Conservation (phyloP, 1,284 basidiomycete species). For the Puccinia novopanici region DNA sequence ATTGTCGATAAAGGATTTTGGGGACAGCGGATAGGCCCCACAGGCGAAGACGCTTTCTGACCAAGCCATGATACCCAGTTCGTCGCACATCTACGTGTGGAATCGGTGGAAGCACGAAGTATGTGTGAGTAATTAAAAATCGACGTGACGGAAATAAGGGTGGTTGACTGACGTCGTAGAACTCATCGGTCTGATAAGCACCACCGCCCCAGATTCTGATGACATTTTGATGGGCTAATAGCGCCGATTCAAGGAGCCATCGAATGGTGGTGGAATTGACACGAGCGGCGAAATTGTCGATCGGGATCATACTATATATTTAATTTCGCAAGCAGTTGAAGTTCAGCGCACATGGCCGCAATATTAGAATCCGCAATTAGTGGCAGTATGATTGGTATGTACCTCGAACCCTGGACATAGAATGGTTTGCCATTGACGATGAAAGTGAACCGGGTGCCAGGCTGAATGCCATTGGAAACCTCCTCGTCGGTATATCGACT, state of each 20-base stretch:
- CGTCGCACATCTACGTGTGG: slow-evolving; percentile 65
- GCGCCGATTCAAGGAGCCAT: slow-evolving; percentile 53
- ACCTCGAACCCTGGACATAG: slow-evolving; percentile 55
- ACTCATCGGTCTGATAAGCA: slow-evolving; percentile 53
- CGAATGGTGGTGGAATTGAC: slow-evolving; percentile 48
- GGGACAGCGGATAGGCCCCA: slow-evolving; percentile 42
- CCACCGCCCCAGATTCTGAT: slow-evolving; percentile 57
- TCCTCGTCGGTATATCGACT: slow-evolving; percentile 51
- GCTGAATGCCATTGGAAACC: slow-evolving; percentile 50
- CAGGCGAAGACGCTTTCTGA: slow-evolving; percentile 62
- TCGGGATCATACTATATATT: slow-evolving; percentile 41
- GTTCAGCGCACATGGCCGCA: neutral
- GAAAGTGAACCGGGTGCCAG: slow-evolving; percentile 54
- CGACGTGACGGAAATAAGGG: slow-evolving; percentile 48
- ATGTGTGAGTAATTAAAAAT: slow-evolving; percentile 46
- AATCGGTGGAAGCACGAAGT: slow-evolving; percentile 59
- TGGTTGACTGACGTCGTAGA: slow-evolving; percentile 51
- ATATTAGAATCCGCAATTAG: slow-evolving; percentile 3
- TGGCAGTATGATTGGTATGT: slow-evolving; percentile 39
- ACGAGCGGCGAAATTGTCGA: slow-evolving; percentile 40
- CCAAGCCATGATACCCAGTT: slow-evolving; percentile 69
- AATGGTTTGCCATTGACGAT: slow-evolving; percentile 53
- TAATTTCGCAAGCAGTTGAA: neutral
- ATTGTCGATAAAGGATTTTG: slow-evolving; percentile 64
- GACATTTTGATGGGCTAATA: slow-evolving; percentile 53